Percentiles rank a stretch among this genome's conserved stretches.
Evolutionary conservation across 176 grass and related monocot genomes (phyloP).

Genomic region (Thalia dealbata): DNA sequence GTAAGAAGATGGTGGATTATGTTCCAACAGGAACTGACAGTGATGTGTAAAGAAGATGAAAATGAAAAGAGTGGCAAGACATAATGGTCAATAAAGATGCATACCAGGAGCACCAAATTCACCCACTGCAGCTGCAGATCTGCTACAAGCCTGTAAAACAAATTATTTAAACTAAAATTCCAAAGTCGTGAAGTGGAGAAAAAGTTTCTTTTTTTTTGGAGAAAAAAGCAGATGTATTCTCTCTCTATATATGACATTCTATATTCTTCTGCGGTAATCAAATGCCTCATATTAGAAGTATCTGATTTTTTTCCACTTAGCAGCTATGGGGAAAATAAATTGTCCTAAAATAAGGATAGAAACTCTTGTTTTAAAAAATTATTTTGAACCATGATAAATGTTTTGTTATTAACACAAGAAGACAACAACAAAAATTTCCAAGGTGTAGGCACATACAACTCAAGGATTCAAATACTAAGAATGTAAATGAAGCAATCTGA

Average conservation of each 20-base stretch:
- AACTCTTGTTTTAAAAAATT: background rate
- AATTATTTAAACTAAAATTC: background rate
- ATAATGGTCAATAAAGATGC: conserved; percentile 7
- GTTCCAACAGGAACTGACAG: background rate
- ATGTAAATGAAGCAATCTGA: too few species aligned
- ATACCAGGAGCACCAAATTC: conserved; percentile 51
- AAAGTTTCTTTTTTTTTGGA: too few species aligned
- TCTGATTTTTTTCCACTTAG: too few species aligned
- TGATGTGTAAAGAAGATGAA: background rate
- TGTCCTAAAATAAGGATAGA: background rate
- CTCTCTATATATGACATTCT: too few species aligned
- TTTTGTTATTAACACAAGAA: background rate
- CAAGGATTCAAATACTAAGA: background rate
- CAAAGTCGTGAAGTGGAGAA: background rate
- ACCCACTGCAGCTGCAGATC: conserved; percentile 56
- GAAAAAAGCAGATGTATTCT: too few species aligned
- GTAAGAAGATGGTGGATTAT: background rate
- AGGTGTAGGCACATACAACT: background rate
- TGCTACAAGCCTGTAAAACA: conserved; percentile 58
- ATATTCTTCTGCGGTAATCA: too few species aligned
- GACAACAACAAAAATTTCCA: background rate
- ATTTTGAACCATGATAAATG: background rate
- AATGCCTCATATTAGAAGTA: too few species aligned
- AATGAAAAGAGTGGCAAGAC: background rate
- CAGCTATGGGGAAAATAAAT: too few species aligned